Percentiles rank a stretch among this genome's conserved stretches.
Evolutionary conservation across 352 stramenopile species (phyloP).

Genomic region (Globisporangium mamillatum): DNA sequence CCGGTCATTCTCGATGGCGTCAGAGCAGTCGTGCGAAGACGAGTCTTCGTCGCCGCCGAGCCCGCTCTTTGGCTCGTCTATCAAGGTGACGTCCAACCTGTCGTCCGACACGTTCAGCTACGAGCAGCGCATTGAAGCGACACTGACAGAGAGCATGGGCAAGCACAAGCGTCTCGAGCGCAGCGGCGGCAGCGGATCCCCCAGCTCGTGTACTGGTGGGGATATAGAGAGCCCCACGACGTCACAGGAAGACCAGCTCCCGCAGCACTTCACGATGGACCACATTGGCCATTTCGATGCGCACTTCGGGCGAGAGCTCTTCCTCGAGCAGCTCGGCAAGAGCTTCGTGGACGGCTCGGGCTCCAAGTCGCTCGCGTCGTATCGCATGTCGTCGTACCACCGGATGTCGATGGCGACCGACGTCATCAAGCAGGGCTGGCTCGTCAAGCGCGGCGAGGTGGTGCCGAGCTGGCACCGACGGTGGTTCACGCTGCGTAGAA

Average conservation of each 20-base stretch:
- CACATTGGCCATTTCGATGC: slow-evolving; percentile 64
- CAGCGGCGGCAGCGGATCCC: slow-evolving; percentile 13
- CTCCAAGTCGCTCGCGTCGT: slow-evolving; percentile 60
- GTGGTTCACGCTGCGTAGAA: slow-evolving; percentile 76
- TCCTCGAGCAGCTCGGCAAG: slow-evolving; percentile 61
- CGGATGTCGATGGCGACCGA: slow-evolving; percentile 40
- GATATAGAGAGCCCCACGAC: slow-evolving; percentile 20
- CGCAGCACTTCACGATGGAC: slow-evolving; percentile 56
- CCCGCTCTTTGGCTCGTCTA: slow-evolving; percentile 14
- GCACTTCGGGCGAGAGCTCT: slow-evolving; percentile 67
- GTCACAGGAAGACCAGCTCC: slow-evolving; percentile 22
- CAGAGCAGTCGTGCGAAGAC: slow-evolving; percentile 40
- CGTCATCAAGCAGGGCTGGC: slow-evolving; percentile 68
- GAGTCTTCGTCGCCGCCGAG: slow-evolving; percentile 22
- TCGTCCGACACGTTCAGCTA: slow-evolving; percentile 24
- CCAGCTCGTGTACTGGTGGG: slow-evolving; percentile 1
- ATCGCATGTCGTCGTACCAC: slow-evolving; percentile 64
- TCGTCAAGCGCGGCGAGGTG: slow-evolving; percentile 74
- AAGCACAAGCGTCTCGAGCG: slow-evolving; percentile 28
- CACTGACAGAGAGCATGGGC: slow-evolving; percentile 48
- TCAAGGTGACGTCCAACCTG: neutral
- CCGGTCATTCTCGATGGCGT: slow-evolving; percentile 58
- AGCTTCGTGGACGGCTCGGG: slow-evolving; percentile 60
- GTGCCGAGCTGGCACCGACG: slow-evolving; percentile 78
- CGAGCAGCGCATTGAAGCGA: slow-evolving; percentile 67